phyloP scores from a whole-genome alignment of 225 moss, liverwort and hornwort species.

The Straminergon stramineum region DNA sequence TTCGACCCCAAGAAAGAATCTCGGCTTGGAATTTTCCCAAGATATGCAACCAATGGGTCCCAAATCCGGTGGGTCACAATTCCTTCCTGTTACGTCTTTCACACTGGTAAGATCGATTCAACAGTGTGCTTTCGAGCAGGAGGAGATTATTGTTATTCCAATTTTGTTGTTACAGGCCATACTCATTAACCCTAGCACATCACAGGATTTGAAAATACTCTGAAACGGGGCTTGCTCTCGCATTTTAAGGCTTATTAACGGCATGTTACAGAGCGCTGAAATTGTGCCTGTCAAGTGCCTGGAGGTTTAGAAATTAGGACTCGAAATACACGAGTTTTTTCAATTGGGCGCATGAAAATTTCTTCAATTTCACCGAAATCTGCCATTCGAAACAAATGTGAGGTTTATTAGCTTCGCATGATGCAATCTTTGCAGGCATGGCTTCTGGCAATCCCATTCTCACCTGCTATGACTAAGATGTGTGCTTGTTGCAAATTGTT shows the following conservation, averaged over 20 bases:
- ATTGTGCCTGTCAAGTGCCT: not conserved
- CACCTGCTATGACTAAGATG: not conserved
- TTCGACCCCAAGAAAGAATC: constrained; percentile 51
- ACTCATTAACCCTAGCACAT: not conserved
- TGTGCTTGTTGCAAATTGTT: not conserved
- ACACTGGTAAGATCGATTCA: constrained; percentile 14
- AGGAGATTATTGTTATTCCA: not conserved
- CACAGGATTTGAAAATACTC: not conserved
- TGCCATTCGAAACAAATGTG: not conserved
- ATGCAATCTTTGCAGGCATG: not conserved
- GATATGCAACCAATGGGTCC: constrained; percentile 27
- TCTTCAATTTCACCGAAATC: not conserved
- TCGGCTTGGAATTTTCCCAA: constrained; percentile 63
- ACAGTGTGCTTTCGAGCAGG: not conserved
- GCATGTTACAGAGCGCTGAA: not conserved
- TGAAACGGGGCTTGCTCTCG: not conserved
- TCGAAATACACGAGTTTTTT: too few relatives aligned
- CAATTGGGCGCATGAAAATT: not conserved
- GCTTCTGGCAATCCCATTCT: not conserved
- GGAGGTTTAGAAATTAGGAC: not conserved
- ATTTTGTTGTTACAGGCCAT: not conserved
- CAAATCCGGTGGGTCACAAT: constrained; percentile 33
- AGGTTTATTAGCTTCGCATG: not conserved
- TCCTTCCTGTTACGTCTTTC: constrained; percentile 38
- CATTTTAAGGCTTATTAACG: not conserved